Evolutionary conservation across 1,139 yeast species (phyloP).

Genomic region (Blastobotrys apis): DNA sequence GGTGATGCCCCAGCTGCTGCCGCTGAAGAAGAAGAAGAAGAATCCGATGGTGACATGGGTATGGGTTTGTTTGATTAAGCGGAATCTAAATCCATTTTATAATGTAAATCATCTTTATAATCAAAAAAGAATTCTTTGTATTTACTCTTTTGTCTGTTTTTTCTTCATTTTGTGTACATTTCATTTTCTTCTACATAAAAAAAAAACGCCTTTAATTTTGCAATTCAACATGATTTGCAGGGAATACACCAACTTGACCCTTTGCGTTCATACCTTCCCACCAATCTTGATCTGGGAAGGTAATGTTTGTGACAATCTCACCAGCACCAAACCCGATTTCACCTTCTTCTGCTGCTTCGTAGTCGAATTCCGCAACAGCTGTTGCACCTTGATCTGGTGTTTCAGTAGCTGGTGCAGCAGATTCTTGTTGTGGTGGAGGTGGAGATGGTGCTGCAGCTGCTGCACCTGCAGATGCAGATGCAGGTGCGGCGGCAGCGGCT

Average conservation of each 20-base stretch:
- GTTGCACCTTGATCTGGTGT: constrained; percentile 28
- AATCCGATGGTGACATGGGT: constrained; percentile 86
- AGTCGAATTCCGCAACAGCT: constrained; percentile 80
- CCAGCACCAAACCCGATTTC: constrained; percentile 82
- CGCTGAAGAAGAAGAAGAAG: constrained; percentile 74
- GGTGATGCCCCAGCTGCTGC: constrained; percentile 64
- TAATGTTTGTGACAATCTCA: constrained; percentile 74
- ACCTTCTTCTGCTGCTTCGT: constrained; percentile 86
- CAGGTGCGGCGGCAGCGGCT: constrained; percentile 20
- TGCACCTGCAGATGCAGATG: constrained; percentile 26
- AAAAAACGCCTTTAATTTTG: constrained; percentile 33
- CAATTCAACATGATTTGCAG: constrained; percentile 74
- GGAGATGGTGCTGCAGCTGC: constrained; percentile 26
- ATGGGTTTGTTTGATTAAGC: constrained; percentile 96
- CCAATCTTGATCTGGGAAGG: constrained; percentile 93
- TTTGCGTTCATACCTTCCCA: constrained; percentile 75
- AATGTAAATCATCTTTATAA: constrained; percentile 5
- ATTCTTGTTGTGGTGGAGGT: too few species aligned
- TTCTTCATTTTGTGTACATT: too few species aligned
- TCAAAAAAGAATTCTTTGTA: too few species aligned
- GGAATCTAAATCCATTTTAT: not conserved
- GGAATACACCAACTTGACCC: constrained; percentile 83
- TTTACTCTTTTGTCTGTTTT: too few species aligned
- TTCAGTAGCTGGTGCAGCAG: constrained; percentile 28
- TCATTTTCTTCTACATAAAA: too few species aligned